Conservation (phyloP, 768 basidiomycete genomes). For the Stropharia rugosoannulata region DNA sequence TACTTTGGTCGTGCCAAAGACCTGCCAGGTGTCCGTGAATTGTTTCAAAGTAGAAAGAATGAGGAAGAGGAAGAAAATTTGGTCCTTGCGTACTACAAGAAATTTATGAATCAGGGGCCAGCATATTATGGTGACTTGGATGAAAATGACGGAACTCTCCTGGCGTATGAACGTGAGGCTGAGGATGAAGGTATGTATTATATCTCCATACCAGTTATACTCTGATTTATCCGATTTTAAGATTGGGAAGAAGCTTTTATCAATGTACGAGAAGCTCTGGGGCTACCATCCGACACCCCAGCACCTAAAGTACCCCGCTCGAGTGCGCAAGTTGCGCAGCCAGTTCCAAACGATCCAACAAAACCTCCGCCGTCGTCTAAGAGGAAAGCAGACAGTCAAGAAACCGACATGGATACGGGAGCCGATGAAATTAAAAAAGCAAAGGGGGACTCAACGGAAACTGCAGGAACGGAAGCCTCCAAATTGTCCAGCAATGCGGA, state of each 20-base stretch:
- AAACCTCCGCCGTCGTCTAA: slow-evolving; percentile 36
- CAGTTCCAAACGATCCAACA: slow-evolving; percentile 16
- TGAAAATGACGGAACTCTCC: slow-evolving; percentile 66
- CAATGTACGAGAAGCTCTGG: slow-evolving; percentile 53
- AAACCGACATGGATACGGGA: slow-evolving; percentile 34
- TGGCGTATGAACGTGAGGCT: slow-evolving; percentile 67
- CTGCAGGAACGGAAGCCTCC: slow-evolving; percentile 20
- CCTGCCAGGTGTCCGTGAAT: slow-evolving; percentile 90
- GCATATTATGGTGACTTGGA: slow-evolving; percentile 92
- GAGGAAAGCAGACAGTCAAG: slow-evolving; percentile 52
- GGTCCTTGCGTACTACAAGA: slow-evolving; percentile 74
- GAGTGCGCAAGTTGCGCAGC: slow-evolving; percentile 14
- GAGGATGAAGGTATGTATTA: slow-evolving; percentile 67
- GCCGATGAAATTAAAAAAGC: slow-evolving; percentile 36
- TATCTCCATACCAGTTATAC: background rate
- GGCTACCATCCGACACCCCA: slow-evolving; percentile 48
- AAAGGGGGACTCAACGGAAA: slow-evolving; percentile 21
- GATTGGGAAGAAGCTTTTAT: slow-evolving; percentile 67
- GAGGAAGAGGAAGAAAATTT: slow-evolving; percentile 90
- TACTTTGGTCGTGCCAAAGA: slow-evolving; percentile 98
- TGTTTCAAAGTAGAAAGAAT: slow-evolving; percentile 85
- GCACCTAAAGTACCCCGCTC: slow-evolving; percentile 52
- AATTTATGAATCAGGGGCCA: slow-evolving; percentile 85
- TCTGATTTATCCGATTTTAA: slow-evolving; percentile 21
- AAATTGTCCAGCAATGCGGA: slow-evolving; percentile 26